Evolutionary conservation across 176 grass and related monocot genomes (phyloP).

Genomic region (Phoenix roebelenii): DNA sequence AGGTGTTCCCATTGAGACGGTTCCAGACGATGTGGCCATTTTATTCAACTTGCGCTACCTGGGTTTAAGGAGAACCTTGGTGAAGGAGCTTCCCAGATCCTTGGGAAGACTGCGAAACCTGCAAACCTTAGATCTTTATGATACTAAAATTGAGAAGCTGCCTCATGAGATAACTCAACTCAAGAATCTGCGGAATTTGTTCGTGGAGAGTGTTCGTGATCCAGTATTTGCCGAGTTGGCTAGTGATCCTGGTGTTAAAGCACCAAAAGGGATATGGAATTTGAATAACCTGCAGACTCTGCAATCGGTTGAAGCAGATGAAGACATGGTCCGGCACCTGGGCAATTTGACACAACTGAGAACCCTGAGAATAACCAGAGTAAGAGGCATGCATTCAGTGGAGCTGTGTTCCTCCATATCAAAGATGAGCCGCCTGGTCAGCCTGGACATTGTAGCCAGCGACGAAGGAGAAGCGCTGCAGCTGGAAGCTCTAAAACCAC

Average conservation of each 20-base stretch:
- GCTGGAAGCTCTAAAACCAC: too few species aligned
- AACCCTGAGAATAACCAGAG: not conserved
- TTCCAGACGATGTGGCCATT: not conserved
- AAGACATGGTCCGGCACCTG: not conserved
- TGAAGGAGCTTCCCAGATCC: constrained; percentile 3
- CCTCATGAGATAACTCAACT: not conserved
- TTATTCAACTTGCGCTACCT: constrained; percentile 9
- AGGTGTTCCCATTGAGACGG: too few species aligned
- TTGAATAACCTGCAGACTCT: constrained; percentile 17
- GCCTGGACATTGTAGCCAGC: constrained; percentile 5
- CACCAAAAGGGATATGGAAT: not conserved
- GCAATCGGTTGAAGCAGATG: constrained; percentile 4
- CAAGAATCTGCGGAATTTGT: not conserved
- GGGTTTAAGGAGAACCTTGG: constrained; percentile 3
- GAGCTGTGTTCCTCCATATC: not conserved
- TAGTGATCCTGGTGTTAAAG: not conserved
- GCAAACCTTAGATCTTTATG: not conserved
- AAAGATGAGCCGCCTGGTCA: constrained; percentile 1
- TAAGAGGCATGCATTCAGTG: not conserved
- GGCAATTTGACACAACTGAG: constrained; percentile 2
- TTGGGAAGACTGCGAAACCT: constrained; percentile 7
- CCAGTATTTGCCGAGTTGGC: not conserved
- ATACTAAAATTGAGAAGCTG: not conserved
- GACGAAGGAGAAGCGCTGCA: not conserved
- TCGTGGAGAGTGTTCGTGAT: not conserved